phyloP scores from a whole-genome alignment of 805 yeast genomes.

The Kodamaea hsintzibuensis region DNA sequence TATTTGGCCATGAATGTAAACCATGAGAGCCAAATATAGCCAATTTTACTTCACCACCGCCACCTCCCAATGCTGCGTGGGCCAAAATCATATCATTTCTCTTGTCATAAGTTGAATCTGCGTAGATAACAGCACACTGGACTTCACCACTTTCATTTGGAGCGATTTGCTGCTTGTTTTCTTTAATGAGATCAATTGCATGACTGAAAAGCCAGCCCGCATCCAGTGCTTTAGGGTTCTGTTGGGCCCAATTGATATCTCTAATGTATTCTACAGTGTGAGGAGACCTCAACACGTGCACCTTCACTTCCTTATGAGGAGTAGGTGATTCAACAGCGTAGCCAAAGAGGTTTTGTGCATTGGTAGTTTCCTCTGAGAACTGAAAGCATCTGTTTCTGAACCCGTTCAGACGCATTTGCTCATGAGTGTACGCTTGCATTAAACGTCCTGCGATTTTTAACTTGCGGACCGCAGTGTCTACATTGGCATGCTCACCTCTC shows the following conservation, averaged over 20 bases:
- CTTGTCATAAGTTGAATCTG: slow-evolving; percentile 85
- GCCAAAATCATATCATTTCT: slow-evolving; percentile 59
- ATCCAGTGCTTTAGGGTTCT: slow-evolving; percentile 68
- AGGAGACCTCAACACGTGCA: slow-evolving; percentile 74
- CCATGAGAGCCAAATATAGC: slow-evolving; percentile 97
- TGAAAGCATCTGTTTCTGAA: slow-evolving; percentile 78
- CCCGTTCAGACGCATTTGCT: slow-evolving; percentile 79
- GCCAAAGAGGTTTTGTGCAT: slow-evolving; percentile 34
- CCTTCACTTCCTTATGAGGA: slow-evolving; percentile 59
- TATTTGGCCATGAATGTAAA: slow-evolving; percentile 88
- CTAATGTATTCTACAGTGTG: slow-evolving; percentile 70
- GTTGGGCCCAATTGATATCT: slow-evolving; percentile 84
- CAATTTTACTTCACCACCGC: slow-evolving; percentile 62
- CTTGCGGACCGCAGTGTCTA: slow-evolving; percentile 72
- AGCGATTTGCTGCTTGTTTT: slow-evolving; percentile 14
- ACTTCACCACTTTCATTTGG: slow-evolving; percentile 27
- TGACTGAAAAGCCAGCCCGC: slow-evolving; percentile 76
- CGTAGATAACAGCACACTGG: slow-evolving; percentile 81
- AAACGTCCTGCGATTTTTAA: slow-evolving; percentile 79
- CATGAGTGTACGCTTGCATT: slow-evolving; percentile 90
- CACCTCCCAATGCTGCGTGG: slow-evolving; percentile 96
- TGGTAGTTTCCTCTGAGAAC: slow-evolving; percentile 57
- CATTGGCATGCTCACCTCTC: slow-evolving; percentile 59
- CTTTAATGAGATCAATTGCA: slow-evolving; percentile 70
- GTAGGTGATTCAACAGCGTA: slow-evolving; percentile 51